These are phyloP conservation scores for Recurvomyces mirabilis DNA, from an alignment of 495 filamentous ascomycete species.

Conservation along the genomic window DNA sequence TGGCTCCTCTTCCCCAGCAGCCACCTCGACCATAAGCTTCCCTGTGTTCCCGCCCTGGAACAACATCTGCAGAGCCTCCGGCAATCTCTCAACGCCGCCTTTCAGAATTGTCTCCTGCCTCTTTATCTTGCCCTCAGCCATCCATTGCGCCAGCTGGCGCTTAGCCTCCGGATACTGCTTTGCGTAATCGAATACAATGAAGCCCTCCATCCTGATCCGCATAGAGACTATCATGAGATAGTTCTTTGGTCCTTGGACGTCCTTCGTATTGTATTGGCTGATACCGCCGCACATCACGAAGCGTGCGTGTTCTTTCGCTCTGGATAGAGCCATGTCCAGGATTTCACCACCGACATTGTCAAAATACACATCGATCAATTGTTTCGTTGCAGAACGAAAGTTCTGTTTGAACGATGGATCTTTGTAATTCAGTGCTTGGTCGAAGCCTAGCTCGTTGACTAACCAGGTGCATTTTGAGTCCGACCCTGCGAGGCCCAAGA, in stretches of 20 bases:
- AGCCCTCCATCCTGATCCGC: slow-evolving; percentile 43
- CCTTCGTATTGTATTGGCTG: slow-evolving; percentile 39
- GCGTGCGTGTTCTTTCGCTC: slow-evolving; percentile 37
- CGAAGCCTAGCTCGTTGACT: slow-evolving; percentile 26
- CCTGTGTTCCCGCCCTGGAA: slow-evolving; percentile 42
- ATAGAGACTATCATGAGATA: slow-evolving; percentile 41
- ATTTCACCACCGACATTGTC: slow-evolving; percentile 48
- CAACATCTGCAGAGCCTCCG: slow-evolving; percentile 38
- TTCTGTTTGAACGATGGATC: slow-evolving; percentile 22
- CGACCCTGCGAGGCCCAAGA: slow-evolving; percentile 43
- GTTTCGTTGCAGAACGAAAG: slow-evolving; percentile 31
- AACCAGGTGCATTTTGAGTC: slow-evolving; percentile 30
- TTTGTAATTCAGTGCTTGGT: slow-evolving; percentile 31
- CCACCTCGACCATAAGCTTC: slow-evolving; percentile 1
- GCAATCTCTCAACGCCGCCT: slow-evolving; percentile 41
- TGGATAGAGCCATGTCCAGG: slow-evolving; percentile 40
- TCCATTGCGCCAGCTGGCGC: slow-evolving; percentile 39
- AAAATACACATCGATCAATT: slow-evolving; percentile 47
- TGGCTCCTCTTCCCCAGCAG: too few relatives aligned
- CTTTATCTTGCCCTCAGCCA: slow-evolving; percentile 44
- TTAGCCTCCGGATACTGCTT: slow-evolving; percentile 36
- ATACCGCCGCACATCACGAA: slow-evolving; percentile 47
- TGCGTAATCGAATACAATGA: slow-evolving; percentile 45
- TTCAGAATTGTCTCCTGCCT: slow-evolving; percentile 42
- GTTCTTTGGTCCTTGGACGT: slow-evolving; percentile 37